Evolutionary conservation across 1,284 basidiomycete genomes (phyloP).

Genomic region (Wolfiporia cocos): DNA sequence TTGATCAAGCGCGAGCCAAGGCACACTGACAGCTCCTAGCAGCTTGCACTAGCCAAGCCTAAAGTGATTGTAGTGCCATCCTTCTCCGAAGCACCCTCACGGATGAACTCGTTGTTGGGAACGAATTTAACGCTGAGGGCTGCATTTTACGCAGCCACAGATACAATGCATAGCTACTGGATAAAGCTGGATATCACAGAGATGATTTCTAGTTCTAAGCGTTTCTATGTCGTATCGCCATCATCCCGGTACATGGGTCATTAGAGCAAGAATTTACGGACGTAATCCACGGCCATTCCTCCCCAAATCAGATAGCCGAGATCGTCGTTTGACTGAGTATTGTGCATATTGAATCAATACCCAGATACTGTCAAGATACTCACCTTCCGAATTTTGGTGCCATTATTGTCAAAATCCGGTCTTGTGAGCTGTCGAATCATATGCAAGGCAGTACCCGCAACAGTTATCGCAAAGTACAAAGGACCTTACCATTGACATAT

Average conservation of each 20-base stretch:
- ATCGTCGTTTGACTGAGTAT: conserved; percentile 5
- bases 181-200: not conserved
- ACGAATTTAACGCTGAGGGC: too few relatives aligned
- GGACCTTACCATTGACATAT: conserved; percentile 26
- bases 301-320: conserved; percentile 9
- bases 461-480: conserved; percentile 36
- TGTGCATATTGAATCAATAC: not conserved
- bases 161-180: not conserved
- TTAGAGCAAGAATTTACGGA: conserved; percentile 1
- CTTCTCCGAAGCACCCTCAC: too few relatives aligned
- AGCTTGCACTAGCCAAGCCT: too few relatives aligned
- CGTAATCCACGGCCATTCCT: conserved; percentile 6
- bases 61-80: too few relatives aligned
- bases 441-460: conserved; percentile 35
- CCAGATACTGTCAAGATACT: too few relatives aligned
- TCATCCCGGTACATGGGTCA: not conserved
- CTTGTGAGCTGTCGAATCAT: conserved; percentile 38
- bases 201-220: not conserved
- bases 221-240: not conserved
- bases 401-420: conserved; percentile 3
- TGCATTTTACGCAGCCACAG: too few relatives aligned
- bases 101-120: too few relatives aligned
- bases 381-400: conserved; percentile 7
- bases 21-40: too few relatives aligned
- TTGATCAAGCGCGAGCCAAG: too few relatives aligned